A percentile compares a stretch with the other conserved stretches of the same genome.
phyloP scores from a whole-genome alignment of 2,329 filamentous ascomycete genomes.

The Colletotrichum simmondsii region DNA sequence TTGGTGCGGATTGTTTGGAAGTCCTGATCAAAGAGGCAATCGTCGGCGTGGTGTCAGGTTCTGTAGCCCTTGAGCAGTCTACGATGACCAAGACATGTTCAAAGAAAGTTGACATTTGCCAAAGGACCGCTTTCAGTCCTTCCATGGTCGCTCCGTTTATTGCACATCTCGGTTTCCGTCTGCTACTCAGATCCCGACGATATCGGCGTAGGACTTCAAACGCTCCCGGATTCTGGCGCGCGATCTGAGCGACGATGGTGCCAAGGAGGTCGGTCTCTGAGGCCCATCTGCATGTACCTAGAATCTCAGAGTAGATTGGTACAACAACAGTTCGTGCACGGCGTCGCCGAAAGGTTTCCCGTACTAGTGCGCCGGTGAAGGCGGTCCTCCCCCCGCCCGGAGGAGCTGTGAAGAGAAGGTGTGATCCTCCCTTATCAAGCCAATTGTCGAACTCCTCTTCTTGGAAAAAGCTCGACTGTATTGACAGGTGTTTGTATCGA shows the following conservation, averaged over 20 bases:
- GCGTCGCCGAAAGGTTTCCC: not conserved
- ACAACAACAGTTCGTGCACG: not conserved
- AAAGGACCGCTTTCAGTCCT: not conserved
- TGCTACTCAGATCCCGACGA: not conserved
- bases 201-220: not conserved
- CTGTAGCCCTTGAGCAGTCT: not conserved
- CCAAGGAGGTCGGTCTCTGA: not conserved
- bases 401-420: not conserved
- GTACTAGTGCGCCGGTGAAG: not conserved
- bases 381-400: not conserved
- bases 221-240: not conserved
- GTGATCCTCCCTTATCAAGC: not conserved
- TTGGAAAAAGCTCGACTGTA: not conserved
- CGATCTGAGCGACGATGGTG: not conserved
- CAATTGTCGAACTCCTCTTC: not conserved
- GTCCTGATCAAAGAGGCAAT: no score
- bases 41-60: rapidly evolving
- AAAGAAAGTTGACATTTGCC: not conserved
- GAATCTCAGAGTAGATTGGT: not conserved
- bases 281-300: not conserved
- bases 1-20: not conserved
- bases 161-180: not conserved
- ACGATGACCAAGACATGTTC: not conserved
- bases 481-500: no score
- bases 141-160: not conserved